Evolutionary conservation across 2,329 filamentous ascomycete species (phyloP), one percentile per base, ranked within the genome.

Genomic region (Didymella keratinophila): DNA sequence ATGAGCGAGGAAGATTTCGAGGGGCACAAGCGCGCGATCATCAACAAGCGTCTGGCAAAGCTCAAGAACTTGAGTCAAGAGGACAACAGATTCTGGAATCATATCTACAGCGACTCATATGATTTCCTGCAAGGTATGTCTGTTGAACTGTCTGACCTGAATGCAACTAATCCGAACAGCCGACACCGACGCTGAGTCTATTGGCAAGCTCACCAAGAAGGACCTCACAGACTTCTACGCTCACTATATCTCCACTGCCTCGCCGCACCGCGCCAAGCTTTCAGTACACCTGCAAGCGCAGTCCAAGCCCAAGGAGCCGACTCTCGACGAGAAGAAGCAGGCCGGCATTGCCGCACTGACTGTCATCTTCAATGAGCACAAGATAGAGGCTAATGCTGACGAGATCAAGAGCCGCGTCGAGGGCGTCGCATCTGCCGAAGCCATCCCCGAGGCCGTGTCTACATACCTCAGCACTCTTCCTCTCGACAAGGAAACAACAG

Each of bases 51-150:
- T 16, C 81, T 96, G 21, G 93, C 98, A 79, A 97, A 96, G 77
- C 78, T 96, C 68, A 97, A 97, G 83, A 98, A 97, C 66, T 81
- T 99, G 45, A 86, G 89, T 59, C 90, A 94, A 64, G 95, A 99
- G 79, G 92, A 89, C 5, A 85, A 83, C 54, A 85, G 92, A 43
- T 89, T 96, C 73, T 97, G 92, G 93, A 84, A 83, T 49, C 92
- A 97, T 71, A 92, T 99, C 66, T 86, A 87, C 49, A 90, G 85
- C 51, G 93, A 97, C 73, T 91, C 89, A 66, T 96, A 93, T 75
- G 93, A 97, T 76, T 99, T 98, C 77, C 84, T 92, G 70, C 87
- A 90, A 73, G 87, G 94, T 93, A 82, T 76, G 86, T 81, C 21
- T 43, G 9, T 10, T 11, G 2, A 25, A 18, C 32, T n/a, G 18